Evolutionary conservation across 768 basidiomycete species (phyloP), one percentile per base, ranked within the genome.

Genomic region (Podaxis sp.): DNA sequence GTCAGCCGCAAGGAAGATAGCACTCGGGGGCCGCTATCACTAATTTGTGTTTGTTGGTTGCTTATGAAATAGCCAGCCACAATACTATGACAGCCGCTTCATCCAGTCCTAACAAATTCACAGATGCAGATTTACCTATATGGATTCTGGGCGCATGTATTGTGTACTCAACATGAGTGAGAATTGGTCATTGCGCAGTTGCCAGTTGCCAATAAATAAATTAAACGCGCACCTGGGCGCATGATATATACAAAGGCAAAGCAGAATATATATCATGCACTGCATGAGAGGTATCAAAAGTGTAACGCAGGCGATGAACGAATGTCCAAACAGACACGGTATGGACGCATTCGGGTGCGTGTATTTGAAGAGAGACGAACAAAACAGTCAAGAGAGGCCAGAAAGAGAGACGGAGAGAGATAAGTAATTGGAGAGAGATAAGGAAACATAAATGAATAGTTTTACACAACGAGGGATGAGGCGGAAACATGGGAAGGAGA

Each of bases 211-310:
- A 60, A 64, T 65, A 61, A 63, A 71, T 72, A 70, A 68, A 69
- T 69, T 70, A 64, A 63, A 67, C 60, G 59, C 70, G 71, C 72
- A 66, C 67, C 72, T 66, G 72, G 71, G 70, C 74, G 69, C 70
- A 68, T 75, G 70, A 66, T 67, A 71, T 70, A 64, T 75, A 74
- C 73, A 74, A 66, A 61, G 53, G 66, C 65, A 61, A 67, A 64
- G 54, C 62, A 63, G 64, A 66, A 65, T 69, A 69, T 69, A 68
- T 68, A 71, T 63, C 66, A 61, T 69, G 69, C 67, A 61, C 62
- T 64, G 68, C 64, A 67, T 62, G 64, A 65, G 66, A 5, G 42
- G 62, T 50, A 56, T 56, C 61, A 71, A 66, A 63, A 56, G 64
- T 66, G 44, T 67, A 68, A 66, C 44, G 64, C 59, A 69, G 70